Evolutionary conservation across 2,329 filamentous ascomycete genomes (phyloP), one percentile per base, ranked within the genome.

Genomic region (Phialocephala subalpina): DNA sequence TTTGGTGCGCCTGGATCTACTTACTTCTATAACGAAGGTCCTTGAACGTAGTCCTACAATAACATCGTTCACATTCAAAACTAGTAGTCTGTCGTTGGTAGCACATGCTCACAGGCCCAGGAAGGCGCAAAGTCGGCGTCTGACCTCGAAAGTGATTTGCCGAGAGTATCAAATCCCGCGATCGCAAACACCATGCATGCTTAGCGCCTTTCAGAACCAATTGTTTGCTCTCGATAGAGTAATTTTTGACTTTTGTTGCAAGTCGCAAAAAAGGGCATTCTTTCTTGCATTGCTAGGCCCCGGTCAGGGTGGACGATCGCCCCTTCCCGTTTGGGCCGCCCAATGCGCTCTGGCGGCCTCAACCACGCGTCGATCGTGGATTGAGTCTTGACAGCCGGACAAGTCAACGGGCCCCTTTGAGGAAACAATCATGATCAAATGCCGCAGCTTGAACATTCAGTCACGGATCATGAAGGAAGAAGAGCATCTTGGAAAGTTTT

Each of bases 1-100:
- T 70, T 70, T 45, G 68, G 68, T 42, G 68, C 66, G 2, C 68
- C 68, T 12, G 67, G 67, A 27, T 69, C 67, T 7, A 69, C 67
- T 2, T 69, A 69, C 35, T 69, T 69, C 45, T 65, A 64, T 35
- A 67, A 69, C 27, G 65, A 69, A 35, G 56, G 58, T 16, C 33
- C 61, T 45, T 67, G 65, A 67, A 14, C 11, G 20, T 49, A 11
- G n/a, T 16, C 18, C 16, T 42, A 18, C 40, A 42, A 42, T 42
- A 6, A 1, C 16, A 42, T 42, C 9, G 29, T 33, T 2, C 40
- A 16, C 14, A 42, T 42, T 42, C 40, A 42, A 18, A n/a, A 16
- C 18, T 2, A 42, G 40, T 18, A 42, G 6, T n/a, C 12, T 18
- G 8, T 18, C 14, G 40, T 49, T 14, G 11, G 45, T 27, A n/a